Base-by-base conservation (phyloP, 148 eudicot genomes). In the Silene uniflora region DNA sequence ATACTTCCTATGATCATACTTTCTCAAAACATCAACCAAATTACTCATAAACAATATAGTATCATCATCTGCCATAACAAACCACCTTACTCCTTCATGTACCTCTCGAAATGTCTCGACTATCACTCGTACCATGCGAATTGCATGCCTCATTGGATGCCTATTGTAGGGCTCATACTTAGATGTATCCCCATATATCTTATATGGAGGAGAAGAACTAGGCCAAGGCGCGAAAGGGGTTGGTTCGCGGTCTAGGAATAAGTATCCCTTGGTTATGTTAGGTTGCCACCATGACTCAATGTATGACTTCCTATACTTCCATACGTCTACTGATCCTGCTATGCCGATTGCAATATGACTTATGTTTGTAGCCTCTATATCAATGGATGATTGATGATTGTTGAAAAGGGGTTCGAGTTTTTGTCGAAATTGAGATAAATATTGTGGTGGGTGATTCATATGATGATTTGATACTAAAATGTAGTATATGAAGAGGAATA, bases 241-340 rank as follows among this genome's bases (percentile, higher is more conserved):
- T 2, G 89, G 89, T 17, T 84, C 80, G 9, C 52, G 35, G 27
- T 91, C 96, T 0, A 91, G 80, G 61, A 83, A 91, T 56, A 91
- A 59, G 71, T 75, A 84, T 10, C 96, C 93, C 0, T 78, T 75
- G 8, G 90, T 84, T 10, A 73, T 52, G 76, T 84, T 87, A 7
- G 91, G 88, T 19, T 52, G 65, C 93, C 97, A 91, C 97, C 97
- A 91, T 32, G 91, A 77, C 70, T 91, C 87, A 2, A 86, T 65
- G 76, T 85, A 87, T 1, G 78, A 22, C 73, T 68, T 86, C 62
- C 79, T 81, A 27, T 11, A 55, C 39, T 27, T 69, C 89, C 88
- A 89, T 77, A 75, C 46, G 11, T 75, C 78, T 18, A 85, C 35
- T 11, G 88, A 75, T 23, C 90, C 80, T 56, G 88, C 82, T 24